Percentiles rank a stretch among this genome's conserved stretches.
Conservation (phyloP, 306 rosid species). For the Alnus glutinosa region DNA sequence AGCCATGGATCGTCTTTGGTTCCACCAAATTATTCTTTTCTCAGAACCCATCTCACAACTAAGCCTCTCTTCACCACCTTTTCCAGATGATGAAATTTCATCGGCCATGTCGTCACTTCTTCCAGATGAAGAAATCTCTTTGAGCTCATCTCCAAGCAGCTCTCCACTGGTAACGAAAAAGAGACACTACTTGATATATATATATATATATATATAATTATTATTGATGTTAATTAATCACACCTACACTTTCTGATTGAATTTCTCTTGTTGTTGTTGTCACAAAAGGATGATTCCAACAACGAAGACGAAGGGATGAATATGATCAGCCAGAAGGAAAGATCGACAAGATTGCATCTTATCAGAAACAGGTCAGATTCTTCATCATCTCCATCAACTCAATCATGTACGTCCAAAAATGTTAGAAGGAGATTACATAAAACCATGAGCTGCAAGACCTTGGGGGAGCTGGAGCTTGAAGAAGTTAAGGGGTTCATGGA, state of each 20-base stretch:
- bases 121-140: conserved; percentile 30
- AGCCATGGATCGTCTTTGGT: conserved; percentile 83
- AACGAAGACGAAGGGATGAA: conserved; percentile 30
- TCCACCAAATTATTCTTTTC: conserved; percentile 63
- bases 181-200: not conserved
- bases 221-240: not conserved
- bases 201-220: not conserved
- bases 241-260: not conserved
- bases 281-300: conserved; percentile 42
- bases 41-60: conserved; percentile 45
- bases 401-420: conserved; percentile 15
- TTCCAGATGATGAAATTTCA: conserved; percentile 41
- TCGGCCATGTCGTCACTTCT: conserved; percentile 34
- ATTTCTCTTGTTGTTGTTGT: conserved; percentile 4
- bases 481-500: conserved; percentile 90
- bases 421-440: conserved; percentile 43
- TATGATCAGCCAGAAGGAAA: conserved; percentile 14
- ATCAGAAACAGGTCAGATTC: conserved; percentile 32
- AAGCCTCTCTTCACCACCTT: conserved; percentile 33
- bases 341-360: conserved; percentile 25
- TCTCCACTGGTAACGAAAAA: conserved; percentile 44
- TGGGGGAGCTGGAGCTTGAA: conserved; percentile 77
- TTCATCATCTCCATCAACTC: conserved; percentile 43
- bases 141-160: conserved; percentile 33
- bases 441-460: conserved; percentile 62